Evolutionary conservation across 75 land plant species (phyloP), one percentile per base, ranked within the genome.

Genomic region (Sequoia sempervirens): DNA sequence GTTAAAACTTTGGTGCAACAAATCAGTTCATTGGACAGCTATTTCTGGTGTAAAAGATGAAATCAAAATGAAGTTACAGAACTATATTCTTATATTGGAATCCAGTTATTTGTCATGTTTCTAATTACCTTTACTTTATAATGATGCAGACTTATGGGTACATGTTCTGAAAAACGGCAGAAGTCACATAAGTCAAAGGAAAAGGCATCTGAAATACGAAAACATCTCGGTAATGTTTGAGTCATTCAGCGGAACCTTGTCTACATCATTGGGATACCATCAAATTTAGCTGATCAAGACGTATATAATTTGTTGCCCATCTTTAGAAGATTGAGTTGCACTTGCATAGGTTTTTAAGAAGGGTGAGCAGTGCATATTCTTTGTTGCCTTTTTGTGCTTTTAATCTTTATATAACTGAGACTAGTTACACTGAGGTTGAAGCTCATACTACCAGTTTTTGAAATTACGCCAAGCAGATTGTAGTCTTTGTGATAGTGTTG

Each of bases 191-290:
- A 92, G 89, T 43, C 90, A 34, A 95, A 93, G 68, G 14, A 84
- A 20, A 92, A 85, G 75, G 36, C 91, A 61, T 83, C 88, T 11
- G 97, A 95, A 76, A 92, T 88, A 56, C 85, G 94, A 36, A 95
- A 93, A 82, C 96, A 95, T 76, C 90, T 95, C 7, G 90, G 91
- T 76, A 91, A 83, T 88, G 94, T 93, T 23, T 87, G 97, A 32
- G 97, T 95, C 41, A 87, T 95, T 50, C 93, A 89, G 78, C 74
- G 97, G 58, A 95, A 95, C 73, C 94, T 95, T 73, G 97, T 93
- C 3, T 95, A 95, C 81, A 84, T 95, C 17, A 89, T 95, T 84
- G 97, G 97, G 18, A 75, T 95, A 75, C 97, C 97, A 53, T 74
- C 86, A 82, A 84, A 82, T 85, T 83, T 95, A 37, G 92, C 89